Percentiles rank a stretch among this genome's conserved stretches.
Conservation (phyloP, 208 protist species). For the Trichomonas tenax region DNA sequence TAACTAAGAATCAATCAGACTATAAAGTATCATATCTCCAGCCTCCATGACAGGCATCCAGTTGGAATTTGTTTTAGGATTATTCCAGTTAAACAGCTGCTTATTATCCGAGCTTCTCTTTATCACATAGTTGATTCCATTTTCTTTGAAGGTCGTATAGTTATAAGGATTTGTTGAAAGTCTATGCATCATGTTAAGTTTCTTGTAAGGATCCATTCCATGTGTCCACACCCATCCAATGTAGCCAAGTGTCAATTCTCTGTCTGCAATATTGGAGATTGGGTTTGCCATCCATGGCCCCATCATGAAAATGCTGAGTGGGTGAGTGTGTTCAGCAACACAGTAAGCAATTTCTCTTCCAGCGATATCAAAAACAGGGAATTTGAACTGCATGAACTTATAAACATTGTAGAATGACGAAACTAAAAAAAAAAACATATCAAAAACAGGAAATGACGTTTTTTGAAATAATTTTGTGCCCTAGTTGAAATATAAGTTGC, state of each 20-base stretch:
- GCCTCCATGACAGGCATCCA: neutral
- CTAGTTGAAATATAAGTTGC: neutral
- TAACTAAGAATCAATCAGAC: neutral
- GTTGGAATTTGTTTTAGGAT: neutral
- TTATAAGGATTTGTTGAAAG: neutral
- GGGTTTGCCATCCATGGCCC: neutral
- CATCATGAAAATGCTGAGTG: neutral
- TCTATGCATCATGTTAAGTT: too few relatives aligned
- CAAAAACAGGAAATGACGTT: neutral
- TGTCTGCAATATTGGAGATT: neutral
- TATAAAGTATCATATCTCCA: neutral
- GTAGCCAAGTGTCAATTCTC: neutral
- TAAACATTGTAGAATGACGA: neutral
- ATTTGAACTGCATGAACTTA: neutral
- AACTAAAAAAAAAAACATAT: neutral
- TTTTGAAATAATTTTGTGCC: neutral
- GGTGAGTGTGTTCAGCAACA: neutral
- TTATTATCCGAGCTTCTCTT: neutral
- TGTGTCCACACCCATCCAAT: neutral
- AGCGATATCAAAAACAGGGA: neutral
- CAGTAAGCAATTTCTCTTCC: neutral
- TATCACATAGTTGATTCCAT: neutral
- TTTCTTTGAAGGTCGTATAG: neutral
- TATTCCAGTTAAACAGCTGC: neutral
- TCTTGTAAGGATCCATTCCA: neutral